phyloP scores from a whole-genome alignment of 2,329 filamentous ascomycete species.

The Tricladium varicosporioides region DNA sequence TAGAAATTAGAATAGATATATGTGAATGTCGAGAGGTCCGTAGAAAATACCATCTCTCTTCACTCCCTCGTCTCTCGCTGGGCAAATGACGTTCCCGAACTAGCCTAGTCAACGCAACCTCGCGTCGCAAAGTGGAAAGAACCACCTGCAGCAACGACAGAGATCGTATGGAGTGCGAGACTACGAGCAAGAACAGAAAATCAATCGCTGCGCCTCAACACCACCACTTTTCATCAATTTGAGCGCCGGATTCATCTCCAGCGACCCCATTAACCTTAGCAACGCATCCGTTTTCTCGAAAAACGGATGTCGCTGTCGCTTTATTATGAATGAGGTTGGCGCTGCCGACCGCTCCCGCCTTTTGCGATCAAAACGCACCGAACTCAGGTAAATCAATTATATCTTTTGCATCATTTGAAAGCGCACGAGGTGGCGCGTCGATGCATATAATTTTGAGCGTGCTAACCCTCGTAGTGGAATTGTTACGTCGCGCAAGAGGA shows the following conservation, averaged over 20 bases:
- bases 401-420: conserved; percentile 12
- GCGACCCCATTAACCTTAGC: conserved; percentile 35
- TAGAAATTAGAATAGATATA: not conserved
- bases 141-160: not conserved
- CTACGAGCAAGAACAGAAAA: conserved; percentile 13
- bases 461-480: conserved; percentile 55
- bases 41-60: not conserved
- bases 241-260: conserved; percentile 31
- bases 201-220: conserved; percentile 27
- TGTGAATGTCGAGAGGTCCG: not conserved
- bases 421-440: conserved; percentile 25
- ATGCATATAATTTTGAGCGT: conserved; percentile 23
- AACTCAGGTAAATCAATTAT: conserved; percentile 53
- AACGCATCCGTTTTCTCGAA: conserved; percentile 58
- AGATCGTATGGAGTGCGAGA: conserved; percentile 7
- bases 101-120: not conserved
- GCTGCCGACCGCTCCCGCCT: conserved; percentile 63
- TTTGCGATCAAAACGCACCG: conserved; percentile 63
- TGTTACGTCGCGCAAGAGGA: conserved; percentile 83
- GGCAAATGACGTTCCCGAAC: not conserved
- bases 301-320: conserved; percentile 67
- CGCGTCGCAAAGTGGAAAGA: not conserved
- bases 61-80: not conserved
- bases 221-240: conserved; percentile 29
- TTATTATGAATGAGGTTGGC: conserved; percentile 71